A percentile compares a stretch with the other conserved stretches of the same genome.
These are phyloP conservation scores for Pythium vanterpoolii DNA, from an alignment of 352 stramenopile genomes.

Conservation along the genomic window DNA sequence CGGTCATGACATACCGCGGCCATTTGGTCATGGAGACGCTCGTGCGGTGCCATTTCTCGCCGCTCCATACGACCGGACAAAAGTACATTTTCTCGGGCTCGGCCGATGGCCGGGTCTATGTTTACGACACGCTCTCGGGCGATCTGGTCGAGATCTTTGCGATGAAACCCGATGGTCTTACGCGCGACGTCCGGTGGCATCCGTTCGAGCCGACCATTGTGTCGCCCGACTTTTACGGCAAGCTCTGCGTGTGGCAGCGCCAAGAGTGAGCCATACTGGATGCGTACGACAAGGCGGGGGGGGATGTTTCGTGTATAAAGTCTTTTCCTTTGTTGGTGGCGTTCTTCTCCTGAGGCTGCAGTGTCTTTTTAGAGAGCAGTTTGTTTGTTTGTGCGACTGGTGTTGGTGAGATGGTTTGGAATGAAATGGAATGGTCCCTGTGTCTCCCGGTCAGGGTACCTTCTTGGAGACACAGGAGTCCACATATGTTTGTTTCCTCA, in stretches of 20 bases:
- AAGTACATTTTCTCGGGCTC: conserved; percentile 87
- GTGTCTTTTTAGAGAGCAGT: no score
- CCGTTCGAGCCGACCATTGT: conserved; percentile 79
- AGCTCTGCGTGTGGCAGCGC: conserved; percentile 80
- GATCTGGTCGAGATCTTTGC: conserved; percentile 76
- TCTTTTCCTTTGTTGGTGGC: no score
- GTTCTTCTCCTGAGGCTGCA: no score
- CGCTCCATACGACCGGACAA: conserved; percentile 81
- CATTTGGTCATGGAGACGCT: conserved; percentile 82
- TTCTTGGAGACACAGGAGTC: no score
- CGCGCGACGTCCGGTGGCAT: conserved; percentile 82
- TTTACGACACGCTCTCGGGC: conserved; percentile 74
- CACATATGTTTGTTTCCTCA: no score
- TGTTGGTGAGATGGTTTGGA: no score
- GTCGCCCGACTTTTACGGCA: conserved; percentile 84
- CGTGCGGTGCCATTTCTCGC: conserved; percentile 84
- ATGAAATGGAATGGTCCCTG: no score
- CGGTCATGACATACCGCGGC: conserved; percentile 83
- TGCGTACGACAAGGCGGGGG: no score
- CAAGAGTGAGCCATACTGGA: no score
- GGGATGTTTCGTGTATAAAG: no score
- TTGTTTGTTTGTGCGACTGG: no score
- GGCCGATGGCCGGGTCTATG: conserved; percentile 77
- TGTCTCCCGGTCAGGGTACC: no score
- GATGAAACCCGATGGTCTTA: conserved; percentile 77